Conservation (phyloP, 805 yeast species). For the Clavispora fructus region DNA sequence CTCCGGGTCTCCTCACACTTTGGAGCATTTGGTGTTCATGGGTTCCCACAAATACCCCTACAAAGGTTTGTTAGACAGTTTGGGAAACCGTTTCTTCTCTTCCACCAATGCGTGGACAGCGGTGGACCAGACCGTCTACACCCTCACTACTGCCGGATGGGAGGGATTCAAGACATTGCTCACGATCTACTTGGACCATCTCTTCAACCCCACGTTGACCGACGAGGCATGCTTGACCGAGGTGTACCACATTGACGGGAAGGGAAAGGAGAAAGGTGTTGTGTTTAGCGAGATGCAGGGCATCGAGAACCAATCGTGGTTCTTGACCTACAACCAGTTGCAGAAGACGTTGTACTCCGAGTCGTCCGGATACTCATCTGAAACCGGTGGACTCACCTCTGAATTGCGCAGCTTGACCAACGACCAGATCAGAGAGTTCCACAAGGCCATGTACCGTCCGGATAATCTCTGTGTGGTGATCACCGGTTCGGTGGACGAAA, state of each 20-base stretch:
- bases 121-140: slow-evolving; percentile 92
- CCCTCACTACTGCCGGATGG: slow-evolving; percentile 92
- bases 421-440: slow-evolving; percentile 73
- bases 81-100: slow-evolving; percentile 80
- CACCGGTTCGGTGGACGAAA: slow-evolving; percentile 79
- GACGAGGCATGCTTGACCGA: slow-evolving; percentile 91
- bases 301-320: slow-evolving; percentile 73
- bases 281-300: slow-evolving; percentile 98
- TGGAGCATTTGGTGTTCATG: slow-evolving; percentile 92
- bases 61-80: slow-evolving; percentile 82
- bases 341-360: slow-evolving; percentile 52
- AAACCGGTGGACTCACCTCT: slow-evolving; percentile 86
- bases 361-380: slow-evolving; percentile 80
- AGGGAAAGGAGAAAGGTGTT: slow-evolving; percentile 90
- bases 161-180: slow-evolving; percentile 79
- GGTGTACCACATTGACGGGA: slow-evolving; percentile 90
- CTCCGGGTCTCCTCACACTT: slow-evolving; percentile 91
- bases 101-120: slow-evolving; percentile 96
- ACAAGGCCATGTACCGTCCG: slow-evolving; percentile 66
- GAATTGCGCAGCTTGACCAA: slow-evolving; percentile 70
- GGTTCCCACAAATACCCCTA: slow-evolving; percentile 87
- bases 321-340: slow-evolving; percentile 53
- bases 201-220: slow-evolving; percentile 77
- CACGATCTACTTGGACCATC: slow-evolving; percentile 87
- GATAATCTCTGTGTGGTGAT: slow-evolving; percentile 79